These are phyloP conservation scores for Russula sp. DNA, from an alignment of 768 basidiomycete genomes.

Conservation along the genomic window DNA sequence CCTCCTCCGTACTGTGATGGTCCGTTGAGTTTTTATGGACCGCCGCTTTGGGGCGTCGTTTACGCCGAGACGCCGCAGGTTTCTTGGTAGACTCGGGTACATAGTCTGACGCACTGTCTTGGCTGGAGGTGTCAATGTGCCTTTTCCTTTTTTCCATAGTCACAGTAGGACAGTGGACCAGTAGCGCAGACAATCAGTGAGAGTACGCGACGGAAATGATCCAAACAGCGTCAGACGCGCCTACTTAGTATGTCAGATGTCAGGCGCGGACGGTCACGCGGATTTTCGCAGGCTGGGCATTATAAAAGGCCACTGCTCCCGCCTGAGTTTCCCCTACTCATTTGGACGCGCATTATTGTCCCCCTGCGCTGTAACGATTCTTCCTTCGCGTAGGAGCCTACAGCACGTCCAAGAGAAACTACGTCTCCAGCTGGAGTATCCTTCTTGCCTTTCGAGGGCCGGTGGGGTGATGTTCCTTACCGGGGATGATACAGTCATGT, in stretches of 20 bases:
- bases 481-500: slow-evolving; percentile 31
- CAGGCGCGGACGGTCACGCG: not conserved
- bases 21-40: not conserved
- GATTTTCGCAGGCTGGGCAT: too few relatives aligned
- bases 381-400: slow-evolving; percentile 36
- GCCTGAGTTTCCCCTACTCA: slow-evolving; percentile 27
- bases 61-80: not conserved
- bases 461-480: slow-evolving; percentile 37
- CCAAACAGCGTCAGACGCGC: too few relatives aligned
- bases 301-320: not conserved
- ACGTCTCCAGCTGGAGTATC: slow-evolving; percentile 34
- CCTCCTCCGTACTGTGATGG: not conserved
- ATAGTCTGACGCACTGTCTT: slow-evolving; percentile 16
- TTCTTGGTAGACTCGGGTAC: slow-evolving; percentile 1
- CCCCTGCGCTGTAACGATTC: slow-evolving; percentile 30
- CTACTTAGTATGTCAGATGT: too few relatives aligned
- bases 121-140: not conserved
- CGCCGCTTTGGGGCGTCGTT: not conserved
- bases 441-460: slow-evolving; percentile 25
- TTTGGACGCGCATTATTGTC: slow-evolving; percentile 39
- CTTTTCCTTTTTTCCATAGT: slow-evolving; percentile 14
- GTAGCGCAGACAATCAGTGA: not conserved
- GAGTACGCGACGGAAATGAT: too few relatives aligned
- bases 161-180: not conserved
- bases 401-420: slow-evolving; percentile 33